A percentile compares a stretch with the other conserved stretches of the same genome.
phyloP scores from a whole-genome alignment of 495 filamentous ascomycete genomes.

The Diplogelasinospora grovesii region DNA sequence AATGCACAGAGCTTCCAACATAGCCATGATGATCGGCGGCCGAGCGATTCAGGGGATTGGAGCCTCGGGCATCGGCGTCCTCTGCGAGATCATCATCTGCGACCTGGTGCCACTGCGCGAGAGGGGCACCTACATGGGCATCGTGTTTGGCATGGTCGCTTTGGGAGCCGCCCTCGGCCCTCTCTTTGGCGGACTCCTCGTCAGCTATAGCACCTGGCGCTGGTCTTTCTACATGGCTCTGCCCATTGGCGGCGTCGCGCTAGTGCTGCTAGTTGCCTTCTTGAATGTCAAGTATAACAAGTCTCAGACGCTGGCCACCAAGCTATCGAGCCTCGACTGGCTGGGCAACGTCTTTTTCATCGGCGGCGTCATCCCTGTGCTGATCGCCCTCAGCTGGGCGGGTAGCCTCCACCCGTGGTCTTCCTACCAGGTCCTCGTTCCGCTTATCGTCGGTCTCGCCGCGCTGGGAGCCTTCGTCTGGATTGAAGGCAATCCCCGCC shows the following conservation, averaged over 20 bases:
- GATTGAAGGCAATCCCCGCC: slow-evolving; percentile 9
- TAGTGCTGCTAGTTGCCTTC: slow-evolving; percentile 23
- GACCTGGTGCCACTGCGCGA: slow-evolving; percentile 64
- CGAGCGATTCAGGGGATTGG: slow-evolving; percentile 73
- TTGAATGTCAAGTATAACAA: slow-evolving; percentile 25
- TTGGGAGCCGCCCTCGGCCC: slow-evolving; percentile 62
- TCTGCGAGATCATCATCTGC: slow-evolving; percentile 63
- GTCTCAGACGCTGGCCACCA: slow-evolving; percentile 9
- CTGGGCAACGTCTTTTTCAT: slow-evolving; percentile 27
- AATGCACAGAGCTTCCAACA: slow-evolving; percentile 15
- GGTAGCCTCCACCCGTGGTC: slow-evolving; percentile 21
- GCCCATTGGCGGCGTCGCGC: slow-evolving; percentile 21
- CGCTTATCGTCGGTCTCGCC: slow-evolving; percentile 17
- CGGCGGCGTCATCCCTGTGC: slow-evolving; percentile 18
- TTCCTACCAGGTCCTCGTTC: slow-evolving; percentile 23
- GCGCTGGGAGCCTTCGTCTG: slow-evolving; percentile 18
- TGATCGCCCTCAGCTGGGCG: slow-evolving; percentile 17
- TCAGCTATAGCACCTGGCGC: slow-evolving; percentile 31
- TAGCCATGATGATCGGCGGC: slow-evolving; percentile 60
- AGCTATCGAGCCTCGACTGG: slow-evolving; percentile 21
- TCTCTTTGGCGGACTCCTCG: slow-evolving; percentile 65
- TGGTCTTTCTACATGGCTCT: slow-evolving; percentile 34
- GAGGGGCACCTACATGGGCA: slow-evolving; percentile 46
- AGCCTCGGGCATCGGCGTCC: slow-evolving; percentile 64
- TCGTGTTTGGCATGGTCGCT: slow-evolving; percentile 53